Evolutionary conservation across 768 basidiomycete genomes (phyloP), one percentile per base, ranked within the genome.

Genomic region (Mycena maculata): DNA sequence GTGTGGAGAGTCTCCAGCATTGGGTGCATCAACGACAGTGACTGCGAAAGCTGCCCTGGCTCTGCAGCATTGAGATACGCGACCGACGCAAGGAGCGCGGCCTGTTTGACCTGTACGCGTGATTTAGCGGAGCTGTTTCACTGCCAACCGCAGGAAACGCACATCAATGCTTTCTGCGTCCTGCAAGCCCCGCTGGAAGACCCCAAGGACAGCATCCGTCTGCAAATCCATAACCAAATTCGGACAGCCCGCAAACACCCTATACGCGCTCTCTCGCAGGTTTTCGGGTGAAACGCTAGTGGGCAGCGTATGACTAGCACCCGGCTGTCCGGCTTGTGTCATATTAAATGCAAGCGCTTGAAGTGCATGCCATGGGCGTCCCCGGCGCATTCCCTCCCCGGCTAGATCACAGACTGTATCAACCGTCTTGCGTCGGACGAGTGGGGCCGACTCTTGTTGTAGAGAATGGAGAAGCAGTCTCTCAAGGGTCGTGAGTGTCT

Each of bases 281-380:
- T 78, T 78, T 27, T 76, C 68, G 42, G 58, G 67, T 10, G 60
- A 61, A 25, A 65, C 70, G 38, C 48, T 50, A 1, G 66, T 58
- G 11, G 39, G 28, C 16, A 67, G 49, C 11, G 66, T 33, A 33
- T 22, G 60, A 50, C 20, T 41, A 9, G 56, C 61, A 36, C 65
- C 69, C 13, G 65, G 60, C 53, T 60, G 55, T 18, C 69, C 69
- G 6, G 67, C 61, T 25, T 86, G 84, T 0, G 86, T 83, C 90
- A 93, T 92, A 49, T 78, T 82, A 72, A 94, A 94, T 0, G 85
- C 83, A 59, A 90, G 90, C 0, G 86, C 87, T 73, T 94, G 93
- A 1, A 94, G 81, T 2, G 90, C 90, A 73, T 93, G 92, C 93
- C 93, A 95, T 3, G 92, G 92, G 11, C 92, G 78, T 1, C 93